phyloP scores from a whole-genome alignment of 2,329 filamentous ascomycete species.

The Ceratocystis huliohia region DNA sequence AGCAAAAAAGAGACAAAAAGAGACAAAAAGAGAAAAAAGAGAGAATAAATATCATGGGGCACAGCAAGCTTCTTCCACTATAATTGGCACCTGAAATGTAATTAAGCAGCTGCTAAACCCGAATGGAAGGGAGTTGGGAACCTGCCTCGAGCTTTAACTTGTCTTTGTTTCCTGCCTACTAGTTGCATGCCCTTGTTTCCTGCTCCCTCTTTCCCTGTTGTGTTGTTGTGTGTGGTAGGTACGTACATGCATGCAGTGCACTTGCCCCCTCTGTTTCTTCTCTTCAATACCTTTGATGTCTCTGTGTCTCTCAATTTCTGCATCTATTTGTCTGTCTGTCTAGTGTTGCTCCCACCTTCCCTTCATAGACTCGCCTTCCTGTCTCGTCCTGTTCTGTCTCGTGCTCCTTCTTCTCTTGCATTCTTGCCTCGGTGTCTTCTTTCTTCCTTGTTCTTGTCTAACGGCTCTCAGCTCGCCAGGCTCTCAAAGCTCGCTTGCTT shows the following conservation, averaged over 20 bases:
- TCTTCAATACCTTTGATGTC: neutral
- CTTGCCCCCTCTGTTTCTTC: neutral
- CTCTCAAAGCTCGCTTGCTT: neutral
- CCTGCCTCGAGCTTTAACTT: neutral
- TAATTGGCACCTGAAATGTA: conserved; percentile 3
- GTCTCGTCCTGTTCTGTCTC: neutral
- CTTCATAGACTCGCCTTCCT: neutral
- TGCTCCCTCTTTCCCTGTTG: neutral
- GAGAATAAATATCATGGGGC: neutral
- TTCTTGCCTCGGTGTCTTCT: conserved; percentile 1
- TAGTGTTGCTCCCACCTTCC: neutral
- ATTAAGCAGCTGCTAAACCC: conserved; percentile 10
- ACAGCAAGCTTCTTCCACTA: neutral
- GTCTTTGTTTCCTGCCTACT: neutral
- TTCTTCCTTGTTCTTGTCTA: conserved; percentile 2
- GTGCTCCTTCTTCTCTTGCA: neutral
- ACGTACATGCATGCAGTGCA: neutral
- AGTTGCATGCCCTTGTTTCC: neutral
- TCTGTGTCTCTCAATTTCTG: too few species aligned
- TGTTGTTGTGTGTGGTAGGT: neutral
- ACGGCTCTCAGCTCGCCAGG: conserved; percentile 3
- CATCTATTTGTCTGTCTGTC: neutral
- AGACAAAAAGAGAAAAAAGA: neutral
- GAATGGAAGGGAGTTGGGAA: neutral
- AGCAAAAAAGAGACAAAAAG: neutral